Evolutionary conservation across 345 rosid species (phyloP), one percentile per base, ranked within the genome.

Genomic region (Eucalyptus tenuipes): DNA sequence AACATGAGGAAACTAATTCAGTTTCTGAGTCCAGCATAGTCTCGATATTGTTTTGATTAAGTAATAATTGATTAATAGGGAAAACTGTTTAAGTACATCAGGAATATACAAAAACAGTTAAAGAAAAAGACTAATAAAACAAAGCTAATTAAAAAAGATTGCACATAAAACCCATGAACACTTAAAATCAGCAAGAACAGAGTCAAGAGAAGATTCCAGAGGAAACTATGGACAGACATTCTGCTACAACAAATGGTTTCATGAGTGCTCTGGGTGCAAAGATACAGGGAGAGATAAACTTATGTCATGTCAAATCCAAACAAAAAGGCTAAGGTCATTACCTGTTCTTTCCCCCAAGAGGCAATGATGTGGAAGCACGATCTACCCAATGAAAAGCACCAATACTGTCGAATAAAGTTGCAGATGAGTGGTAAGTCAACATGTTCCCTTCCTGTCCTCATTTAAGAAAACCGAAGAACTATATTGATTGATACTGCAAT

Each of bases 351-450:
- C 57, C 89, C 40, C 90, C 92, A 37, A 87, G 27, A 16, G 94
- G 91, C 86, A 92, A 88, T n/a, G 95, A 89, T n/a, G 94, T 92
- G 22, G 94, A 93, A 40, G 94, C 92, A 42, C 98, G 94, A 93
- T 97, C 98, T 47, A 94, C 88, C 99, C 99, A 97, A 88, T 97
- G 96, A 92, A 96, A 96, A 86, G 98, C 98, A 42, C 99, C 99
- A 89, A 96, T 94, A 87, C 97, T 96, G 94, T 85, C 27, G 55
- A 90, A 89, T 85, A 90, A 49, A 89, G 80, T 50, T 61, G 57
- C 47, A 52, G 44, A 40, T 16, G 86, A 85, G 27, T n/a, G 80
- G 48, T 66, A 6, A 88, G 89, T 87, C 37, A 42, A 59, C 82
- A 87, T 55, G 25, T 42, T 59, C 24, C 64, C 18, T 79, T 31